Evolutionary conservation across 371 early-diverging fungal species (phyloP).

Genomic region (Mortierella sp.): DNA sequence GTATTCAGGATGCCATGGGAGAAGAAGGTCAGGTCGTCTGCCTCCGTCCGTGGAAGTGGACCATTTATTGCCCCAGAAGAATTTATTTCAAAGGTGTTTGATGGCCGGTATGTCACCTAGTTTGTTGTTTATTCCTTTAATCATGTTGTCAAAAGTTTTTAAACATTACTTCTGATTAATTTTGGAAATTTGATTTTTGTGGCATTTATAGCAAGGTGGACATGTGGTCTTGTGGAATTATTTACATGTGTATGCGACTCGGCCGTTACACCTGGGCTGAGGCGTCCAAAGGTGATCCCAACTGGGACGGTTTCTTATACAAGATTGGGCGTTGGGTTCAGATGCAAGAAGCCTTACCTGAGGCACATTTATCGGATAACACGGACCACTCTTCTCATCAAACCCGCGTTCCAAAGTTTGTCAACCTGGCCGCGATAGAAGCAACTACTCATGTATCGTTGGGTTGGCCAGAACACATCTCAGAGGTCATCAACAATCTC

Average conservation of each 20-base stretch:
- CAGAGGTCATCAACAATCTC: constrained; percentile 46
- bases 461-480: constrained; percentile 35
- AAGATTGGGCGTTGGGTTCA: constrained; percentile 11
- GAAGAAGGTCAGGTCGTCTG: constrained; percentile 63
- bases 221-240: constrained; percentile 72
- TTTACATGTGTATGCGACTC: constrained; percentile 71
- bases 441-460: constrained; percentile 10
- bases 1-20: constrained; percentile 64
- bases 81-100: constrained; percentile 61
- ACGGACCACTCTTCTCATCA: background rate
- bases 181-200: background rate
- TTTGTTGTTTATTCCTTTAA: background rate
- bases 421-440: constrained; percentile 31
- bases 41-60: constrained; percentile 75
- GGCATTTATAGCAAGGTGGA: constrained; percentile 62
- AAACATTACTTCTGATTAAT: background rate
- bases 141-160: background rate
- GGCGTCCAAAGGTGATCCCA: constrained; percentile 66
- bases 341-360: background rate
- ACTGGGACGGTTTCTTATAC: constrained; percentile 49
- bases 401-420: constrained; percentile 4
- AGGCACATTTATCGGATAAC: background rate
- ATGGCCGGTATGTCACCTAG: constrained; percentile 56
- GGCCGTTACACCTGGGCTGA: constrained; percentile 67
- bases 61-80: constrained; percentile 86